phyloP scores from a whole-genome alignment of 768 basidiomycete species.

The Tulasnella sp. region DNA sequence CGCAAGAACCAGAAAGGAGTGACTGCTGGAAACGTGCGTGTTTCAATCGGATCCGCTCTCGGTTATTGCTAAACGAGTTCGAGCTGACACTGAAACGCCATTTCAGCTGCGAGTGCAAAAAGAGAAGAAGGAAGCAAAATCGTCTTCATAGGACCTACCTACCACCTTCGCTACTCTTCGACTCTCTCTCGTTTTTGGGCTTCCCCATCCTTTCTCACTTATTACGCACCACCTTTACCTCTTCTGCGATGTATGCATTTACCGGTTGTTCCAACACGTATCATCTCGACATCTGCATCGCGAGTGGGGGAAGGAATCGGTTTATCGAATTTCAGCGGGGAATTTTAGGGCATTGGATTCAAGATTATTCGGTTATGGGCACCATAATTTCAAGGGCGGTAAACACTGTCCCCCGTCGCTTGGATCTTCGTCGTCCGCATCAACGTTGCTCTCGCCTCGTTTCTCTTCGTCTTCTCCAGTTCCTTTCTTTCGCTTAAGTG shows the following conservation, averaged over 20 bases:
- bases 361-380: background rate
- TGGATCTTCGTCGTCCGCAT: conserved; percentile 14
- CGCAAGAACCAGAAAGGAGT: conserved; percentile 74
- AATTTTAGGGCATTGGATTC: background rate
- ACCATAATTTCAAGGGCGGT: conserved; percentile 32
- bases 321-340: background rate
- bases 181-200: background rate
- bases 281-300: no score
- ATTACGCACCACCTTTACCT: background rate
- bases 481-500: conserved; percentile 8
- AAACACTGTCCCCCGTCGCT: conserved; percentile 45
- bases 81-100: conserved; percentile 7
- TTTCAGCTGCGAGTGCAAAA: conserved; percentile 28
- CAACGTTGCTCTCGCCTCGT: background rate
- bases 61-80: conserved; percentile 2
- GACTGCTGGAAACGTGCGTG: conserved; percentile 62
- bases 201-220: background rate
- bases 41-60: background rate
- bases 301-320: background rate
- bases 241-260: background rate
- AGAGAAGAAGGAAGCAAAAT: conserved; percentile 7
- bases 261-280: background rate
- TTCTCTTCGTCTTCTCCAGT: background rate
- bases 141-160: background rate
- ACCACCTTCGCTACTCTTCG: background rate